These are phyloP conservation scores for Neophaeococcomyces mojaviensis DNA, from an alignment of 2,329 filamentous ascomycete species.

Conservation along the genomic window DNA sequence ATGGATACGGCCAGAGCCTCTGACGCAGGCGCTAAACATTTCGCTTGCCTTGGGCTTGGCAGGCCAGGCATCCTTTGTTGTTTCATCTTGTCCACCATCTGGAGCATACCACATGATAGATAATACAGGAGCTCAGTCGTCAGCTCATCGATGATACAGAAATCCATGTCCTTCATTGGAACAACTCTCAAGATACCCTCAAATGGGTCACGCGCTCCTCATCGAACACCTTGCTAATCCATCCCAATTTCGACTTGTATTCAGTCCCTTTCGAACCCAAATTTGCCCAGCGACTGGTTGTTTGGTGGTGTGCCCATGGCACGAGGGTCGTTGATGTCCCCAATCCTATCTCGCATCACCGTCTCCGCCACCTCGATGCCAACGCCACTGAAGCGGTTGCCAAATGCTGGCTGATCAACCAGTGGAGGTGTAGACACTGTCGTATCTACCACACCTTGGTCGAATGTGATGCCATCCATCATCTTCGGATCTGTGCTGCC, in stretches of 20 bases:
- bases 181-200: neutral
- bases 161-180: neutral
- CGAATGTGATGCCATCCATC: conserved; percentile 60
- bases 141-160: neutral
- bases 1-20: too few relatives aligned
- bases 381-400: conserved; percentile 21
- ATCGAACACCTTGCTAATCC: conserved; percentile 1
- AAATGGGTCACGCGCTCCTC: too few relatives aligned
- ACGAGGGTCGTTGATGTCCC: conserved; percentile 42
- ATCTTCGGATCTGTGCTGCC: conserved; percentile 51
- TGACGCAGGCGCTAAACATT: too few relatives aligned
- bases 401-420: conserved; percentile 28
- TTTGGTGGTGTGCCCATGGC: conserved; percentile 3
- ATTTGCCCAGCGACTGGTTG: conserved; percentile 19
- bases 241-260: neutral
- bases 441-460: conserved; percentile 56
- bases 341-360: conserved; percentile 55
- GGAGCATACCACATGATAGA: too few relatives aligned
- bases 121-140: neutral
- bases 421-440: conserved; percentile 53
- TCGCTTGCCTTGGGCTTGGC: too few relatives aligned
- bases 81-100: too few relatives aligned
- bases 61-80: too few relatives aligned
- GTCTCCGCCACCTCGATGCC: conserved; percentile 54
- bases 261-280: conserved; percentile 23